Conservation (phyloP, 1,284 basidiomycete genomes). For the Dichomitus squalens region DNA sequence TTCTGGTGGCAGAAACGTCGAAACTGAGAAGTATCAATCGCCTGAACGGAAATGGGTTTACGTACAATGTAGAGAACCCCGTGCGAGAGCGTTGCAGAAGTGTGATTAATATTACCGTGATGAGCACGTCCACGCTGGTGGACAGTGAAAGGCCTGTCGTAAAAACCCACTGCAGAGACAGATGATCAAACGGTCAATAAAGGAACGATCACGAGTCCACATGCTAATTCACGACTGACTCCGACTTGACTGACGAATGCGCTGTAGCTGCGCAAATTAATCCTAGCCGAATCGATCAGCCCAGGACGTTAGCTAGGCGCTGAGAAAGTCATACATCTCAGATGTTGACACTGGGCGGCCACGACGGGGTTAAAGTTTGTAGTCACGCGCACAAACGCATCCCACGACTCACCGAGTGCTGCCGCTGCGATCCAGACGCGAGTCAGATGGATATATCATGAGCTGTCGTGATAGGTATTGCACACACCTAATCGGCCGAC, state of each 20-base stretch:
- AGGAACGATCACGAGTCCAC: not conserved
- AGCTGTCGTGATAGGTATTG: not conserved
- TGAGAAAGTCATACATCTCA: constrained; percentile 34
- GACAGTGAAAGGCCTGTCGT: constrained; percentile 56
- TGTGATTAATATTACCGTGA: constrained; percentile 49
- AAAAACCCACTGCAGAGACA: constrained; percentile 52
- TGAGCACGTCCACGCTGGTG: constrained; percentile 50
- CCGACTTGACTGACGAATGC: constrained; percentile 25
- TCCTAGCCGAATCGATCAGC: constrained; percentile 29
- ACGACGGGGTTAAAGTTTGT: not conserved
- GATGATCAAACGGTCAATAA: not conserved
- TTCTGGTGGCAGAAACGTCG: constrained; percentile 30
- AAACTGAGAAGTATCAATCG: not conserved
- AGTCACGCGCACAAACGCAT: not conserved
- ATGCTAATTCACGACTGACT: constrained; percentile 16
- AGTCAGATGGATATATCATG: not conserved
- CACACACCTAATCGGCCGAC: constrained; percentile 20
- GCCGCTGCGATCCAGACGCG: not conserved
- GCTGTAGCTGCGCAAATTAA: constrained; percentile 35
- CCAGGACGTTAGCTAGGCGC: not conserved
- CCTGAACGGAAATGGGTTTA: not conserved
- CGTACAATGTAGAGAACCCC: constrained; percentile 42
- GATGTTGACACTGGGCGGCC: constrained; percentile 34
- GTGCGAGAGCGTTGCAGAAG: constrained; percentile 48
- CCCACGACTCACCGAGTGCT: constrained; percentile 16